Conservation (phyloP, 129 eudicot genomes). For the Heracleum sosnowskyi region DNA sequence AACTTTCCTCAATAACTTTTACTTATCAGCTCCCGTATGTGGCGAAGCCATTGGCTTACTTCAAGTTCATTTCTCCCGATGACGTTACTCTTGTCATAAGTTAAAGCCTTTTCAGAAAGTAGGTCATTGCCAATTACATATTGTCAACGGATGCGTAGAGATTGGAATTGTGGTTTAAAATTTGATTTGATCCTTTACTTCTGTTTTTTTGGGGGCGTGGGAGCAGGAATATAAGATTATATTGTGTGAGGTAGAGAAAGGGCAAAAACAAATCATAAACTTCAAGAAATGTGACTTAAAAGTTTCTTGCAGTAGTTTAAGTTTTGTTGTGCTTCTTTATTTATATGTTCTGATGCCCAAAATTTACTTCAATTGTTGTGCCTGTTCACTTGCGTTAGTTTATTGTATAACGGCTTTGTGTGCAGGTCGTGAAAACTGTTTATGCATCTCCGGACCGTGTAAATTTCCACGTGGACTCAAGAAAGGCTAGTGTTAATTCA, state of each 20-base stretch:
- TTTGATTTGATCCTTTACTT: neutral
- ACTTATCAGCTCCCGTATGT: no score
- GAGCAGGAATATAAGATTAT: neutral
- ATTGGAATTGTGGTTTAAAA: neutral
- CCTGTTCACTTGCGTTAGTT: neutral
- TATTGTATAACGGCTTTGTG: neutral
- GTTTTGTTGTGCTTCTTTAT: neutral
- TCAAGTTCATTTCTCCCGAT: neutral
- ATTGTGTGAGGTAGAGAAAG: neutral
- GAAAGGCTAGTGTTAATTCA: conserved; percentile 59
- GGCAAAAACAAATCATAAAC: neutral
- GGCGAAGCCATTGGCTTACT: neutral
- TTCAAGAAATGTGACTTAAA: neutral
- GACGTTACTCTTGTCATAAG: neutral
- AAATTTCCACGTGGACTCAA: conserved; percentile 88
- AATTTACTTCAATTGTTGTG: neutral
- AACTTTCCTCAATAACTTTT: neutral
- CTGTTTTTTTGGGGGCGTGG: neutral
- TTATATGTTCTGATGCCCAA: neutral
- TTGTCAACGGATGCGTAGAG: no score
- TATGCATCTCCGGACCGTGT: conserved; percentile 98
- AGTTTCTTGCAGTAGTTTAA: neutral
- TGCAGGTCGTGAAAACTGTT: conserved; percentile 92
- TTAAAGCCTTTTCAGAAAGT: neutral
- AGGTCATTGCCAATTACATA: neutral